Evolutionary conservation across 768 basidiomycete genomes (phyloP).

Genomic region (Dacryopinax spathularia): DNA sequence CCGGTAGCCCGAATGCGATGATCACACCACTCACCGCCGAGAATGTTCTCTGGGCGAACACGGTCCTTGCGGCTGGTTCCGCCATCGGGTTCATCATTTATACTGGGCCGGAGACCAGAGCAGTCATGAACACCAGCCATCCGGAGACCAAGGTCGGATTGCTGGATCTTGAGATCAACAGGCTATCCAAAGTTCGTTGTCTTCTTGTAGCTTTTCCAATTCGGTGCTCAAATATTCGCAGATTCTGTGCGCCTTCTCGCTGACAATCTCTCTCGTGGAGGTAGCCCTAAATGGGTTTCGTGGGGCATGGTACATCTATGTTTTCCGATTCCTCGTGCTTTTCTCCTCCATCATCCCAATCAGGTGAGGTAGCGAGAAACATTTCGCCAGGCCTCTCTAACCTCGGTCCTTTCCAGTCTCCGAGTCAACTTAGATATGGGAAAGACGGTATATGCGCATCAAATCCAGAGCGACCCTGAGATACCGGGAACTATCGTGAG

Average conservation of each 20-base stretch:
- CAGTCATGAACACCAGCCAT: slow-evolving; percentile 97
- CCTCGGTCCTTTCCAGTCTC: slow-evolving; percentile 52
- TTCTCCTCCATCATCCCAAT: slow-evolving; percentile 99
- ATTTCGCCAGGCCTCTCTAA: neutral
- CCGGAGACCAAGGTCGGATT: slow-evolving; percentile 89
- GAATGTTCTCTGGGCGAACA: slow-evolving; percentile 94
- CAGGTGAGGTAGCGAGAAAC: slow-evolving; percentile 42
- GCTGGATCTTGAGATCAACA: slow-evolving; percentile 87
- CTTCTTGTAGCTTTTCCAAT: neutral
- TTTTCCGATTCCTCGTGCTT: slow-evolving; percentile 90
- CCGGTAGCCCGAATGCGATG: slow-evolving; percentile 30
- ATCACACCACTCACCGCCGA: slow-evolving; percentile 86
- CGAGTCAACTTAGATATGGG: slow-evolving; percentile 99
- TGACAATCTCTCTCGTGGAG: slow-evolving; percentile 75
- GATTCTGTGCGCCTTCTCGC: slow-evolving; percentile 91
- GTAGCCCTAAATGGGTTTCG: slow-evolving; percentile 95
- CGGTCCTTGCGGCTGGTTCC: slow-evolving; percentile 87
- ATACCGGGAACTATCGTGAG: slow-evolving; percentile 93
- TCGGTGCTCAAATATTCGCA: slow-evolving; percentile 20
- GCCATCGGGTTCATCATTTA: slow-evolving; percentile 89
- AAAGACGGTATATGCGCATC: slow-evolving; percentile 91
- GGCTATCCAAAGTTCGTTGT: slow-evolving; percentile 68
- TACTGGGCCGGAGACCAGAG: slow-evolving; percentile 87
- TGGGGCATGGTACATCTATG: slow-evolving; percentile 89
- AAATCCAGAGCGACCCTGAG: slow-evolving; percentile 84